Percentiles rank a stretch among this genome's conserved stretches.
Evolutionary conservation across 768 basidiomycete genomes (phyloP).

Genomic region (Lactarius vividus): DNA sequence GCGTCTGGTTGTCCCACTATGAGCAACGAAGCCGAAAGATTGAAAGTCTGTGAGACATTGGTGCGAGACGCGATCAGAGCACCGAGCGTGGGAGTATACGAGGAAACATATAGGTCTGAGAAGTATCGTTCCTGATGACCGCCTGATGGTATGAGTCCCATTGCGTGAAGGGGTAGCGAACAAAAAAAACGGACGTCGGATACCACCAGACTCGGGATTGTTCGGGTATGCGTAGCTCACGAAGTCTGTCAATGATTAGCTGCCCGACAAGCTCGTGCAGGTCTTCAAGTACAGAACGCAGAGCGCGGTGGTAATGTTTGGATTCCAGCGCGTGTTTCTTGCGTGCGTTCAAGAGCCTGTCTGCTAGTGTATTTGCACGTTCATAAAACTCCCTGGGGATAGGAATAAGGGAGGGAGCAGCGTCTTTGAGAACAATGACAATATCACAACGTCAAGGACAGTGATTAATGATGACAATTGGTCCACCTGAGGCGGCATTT

Average conservation of each 20-base stretch:
- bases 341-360: background rate
- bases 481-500: conserved; percentile 10
- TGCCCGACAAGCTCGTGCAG: conserved; percentile 12
- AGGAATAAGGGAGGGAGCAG: conserved; percentile 8
- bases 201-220: conserved; percentile 22
- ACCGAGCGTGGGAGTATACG: conserved; percentile 22
- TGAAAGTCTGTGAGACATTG: background rate
- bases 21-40: conserved; percentile 9
- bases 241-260: conserved; percentile 8
- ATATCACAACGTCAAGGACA: conserved; percentile 7
- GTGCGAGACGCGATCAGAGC: conserved; percentile 17
- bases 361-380: background rate
- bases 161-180: conserved; percentile 24
- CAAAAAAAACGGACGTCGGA: conserved; percentile 20
- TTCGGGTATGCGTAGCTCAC: background rate
- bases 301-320: background rate
- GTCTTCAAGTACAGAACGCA: conserved; percentile 9
- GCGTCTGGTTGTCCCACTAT: conserved; percentile 6
- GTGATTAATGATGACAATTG: conserved; percentile 18
- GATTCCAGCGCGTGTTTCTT: background rate
- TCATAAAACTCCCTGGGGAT: conserved; percentile 2
- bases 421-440: conserved; percentile 5
- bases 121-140: conserved; percentile 1
- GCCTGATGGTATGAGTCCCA: conserved; percentile 4
- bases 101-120: conserved; percentile 18